phyloP scores from a whole-genome alignment of 1,139 yeast genomes.

The Blastobotrys aristatus region DNA sequence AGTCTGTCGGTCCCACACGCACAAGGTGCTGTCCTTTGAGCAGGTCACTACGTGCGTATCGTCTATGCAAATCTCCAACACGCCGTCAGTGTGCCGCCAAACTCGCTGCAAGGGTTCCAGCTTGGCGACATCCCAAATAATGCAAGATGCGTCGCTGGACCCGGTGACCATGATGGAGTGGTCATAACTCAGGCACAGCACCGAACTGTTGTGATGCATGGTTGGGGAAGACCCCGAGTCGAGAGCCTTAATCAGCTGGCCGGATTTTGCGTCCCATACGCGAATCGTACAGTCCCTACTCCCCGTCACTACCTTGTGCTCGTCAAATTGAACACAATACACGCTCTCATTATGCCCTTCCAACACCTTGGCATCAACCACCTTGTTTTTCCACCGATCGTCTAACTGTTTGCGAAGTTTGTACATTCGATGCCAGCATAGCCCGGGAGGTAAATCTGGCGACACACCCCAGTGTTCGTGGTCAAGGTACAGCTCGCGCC shows the following conservation, averaged over 20 bases:
- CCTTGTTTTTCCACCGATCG: constrained; percentile 29
- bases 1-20: constrained; percentile 29
- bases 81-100: constrained; percentile 29
- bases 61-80: constrained; percentile 31
- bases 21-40: constrained; percentile 34
- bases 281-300: constrained; percentile 35
- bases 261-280: constrained; percentile 33
- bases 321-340: constrained; percentile 36
- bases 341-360: constrained; percentile 36
- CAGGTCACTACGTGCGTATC: constrained; percentile 30
- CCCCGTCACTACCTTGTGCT: constrained; percentile 34
- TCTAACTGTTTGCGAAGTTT: constrained; percentile 28
- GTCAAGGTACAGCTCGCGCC: constrained; percentile 26
- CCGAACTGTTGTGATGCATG: constrained; percentile 33
- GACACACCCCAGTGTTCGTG: constrained; percentile 22
- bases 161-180: constrained; percentile 34
- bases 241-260: constrained; percentile 25
- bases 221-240: constrained; percentile 11
- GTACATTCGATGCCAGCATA: constrained; percentile 29
- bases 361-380: constrained; percentile 24
- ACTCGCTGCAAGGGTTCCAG: constrained; percentile 27
- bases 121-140: constrained; percentile 31
- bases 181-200: constrained; percentile 34
- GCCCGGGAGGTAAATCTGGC: constrained; percentile 14
- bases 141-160: constrained; percentile 35